Conservation (phyloP, 768 basidiomycete genomes). For the Hericium erinaceus region DNA sequence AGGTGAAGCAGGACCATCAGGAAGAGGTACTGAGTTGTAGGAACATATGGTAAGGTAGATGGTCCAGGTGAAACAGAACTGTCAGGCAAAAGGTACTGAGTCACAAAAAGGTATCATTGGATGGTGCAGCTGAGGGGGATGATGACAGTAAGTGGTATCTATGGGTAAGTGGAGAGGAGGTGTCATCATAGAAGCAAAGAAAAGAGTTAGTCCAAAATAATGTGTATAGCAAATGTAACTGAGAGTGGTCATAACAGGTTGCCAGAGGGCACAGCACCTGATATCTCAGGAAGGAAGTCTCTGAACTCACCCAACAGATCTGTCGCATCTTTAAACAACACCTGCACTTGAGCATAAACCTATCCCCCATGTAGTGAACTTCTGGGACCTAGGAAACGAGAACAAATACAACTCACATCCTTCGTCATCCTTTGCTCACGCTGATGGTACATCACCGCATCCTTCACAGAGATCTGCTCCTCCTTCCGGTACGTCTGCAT, state of each 20-base stretch:
- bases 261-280: constrained; percentile 32
- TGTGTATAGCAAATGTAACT: no score
- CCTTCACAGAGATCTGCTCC: constrained; percentile 33
- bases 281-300: constrained; percentile 65
- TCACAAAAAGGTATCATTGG: no score
- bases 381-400: neutral
- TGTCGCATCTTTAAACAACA: constrained; percentile 72
- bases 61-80: no score
- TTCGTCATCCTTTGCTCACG: constrained; percentile 49
- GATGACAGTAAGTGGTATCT: no score
- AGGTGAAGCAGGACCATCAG: no score
- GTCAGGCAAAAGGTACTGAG: no score
- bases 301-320: constrained; percentile 77
- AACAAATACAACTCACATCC: constrained; percentile 42
- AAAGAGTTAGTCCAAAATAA: no score
- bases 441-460: constrained; percentile 14
- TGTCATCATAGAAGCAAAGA: no score
- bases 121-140: no score
- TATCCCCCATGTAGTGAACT: constrained; percentile 31
- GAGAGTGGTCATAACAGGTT: constrained; percentile 17
- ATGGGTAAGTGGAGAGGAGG: no score
- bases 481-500: constrained; percentile 85
- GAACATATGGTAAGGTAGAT: no score
- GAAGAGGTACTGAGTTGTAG: no score
- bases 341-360: constrained; percentile 73